Percentiles rank a stretch among this genome's conserved stretches.
Evolutionary conservation across 108 stramenopile species (phyloP).

Genomic region (Parmales sp.): DNA sequence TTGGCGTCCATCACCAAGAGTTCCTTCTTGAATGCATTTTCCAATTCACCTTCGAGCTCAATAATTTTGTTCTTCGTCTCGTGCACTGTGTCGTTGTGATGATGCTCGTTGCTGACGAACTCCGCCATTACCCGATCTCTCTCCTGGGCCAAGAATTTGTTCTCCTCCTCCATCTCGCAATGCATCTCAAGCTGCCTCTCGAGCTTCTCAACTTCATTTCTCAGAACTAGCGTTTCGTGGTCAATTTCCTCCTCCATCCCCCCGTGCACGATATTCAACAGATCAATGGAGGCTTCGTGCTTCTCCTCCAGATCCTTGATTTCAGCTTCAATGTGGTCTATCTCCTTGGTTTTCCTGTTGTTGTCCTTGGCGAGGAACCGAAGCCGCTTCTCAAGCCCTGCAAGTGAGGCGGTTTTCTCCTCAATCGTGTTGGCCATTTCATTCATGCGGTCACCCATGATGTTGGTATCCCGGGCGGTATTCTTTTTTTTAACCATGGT

Average conservation of each 20-base stretch:
- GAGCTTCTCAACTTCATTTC: background rate
- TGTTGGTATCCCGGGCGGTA: too few species aligned
- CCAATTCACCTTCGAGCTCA: background rate
- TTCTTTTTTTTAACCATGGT: too few species aligned
- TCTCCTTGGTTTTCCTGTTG: too few species aligned
- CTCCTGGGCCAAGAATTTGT: background rate
- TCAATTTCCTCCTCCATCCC: background rate
- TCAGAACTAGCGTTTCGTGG: background rate
- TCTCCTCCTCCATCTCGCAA: background rate
- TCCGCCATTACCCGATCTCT: background rate
- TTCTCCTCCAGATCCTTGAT: constrained; percentile 1
- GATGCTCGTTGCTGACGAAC: background rate
- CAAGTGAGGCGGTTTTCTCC: too few species aligned
- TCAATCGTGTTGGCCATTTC: too few species aligned
- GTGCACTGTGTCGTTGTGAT: background rate
- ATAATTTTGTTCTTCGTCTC: background rate
- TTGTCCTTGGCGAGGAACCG: too few species aligned
- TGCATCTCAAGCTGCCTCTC: background rate
- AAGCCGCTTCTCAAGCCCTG: too few species aligned
- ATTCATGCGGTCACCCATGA: too few species aligned
- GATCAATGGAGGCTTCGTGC: background rate
- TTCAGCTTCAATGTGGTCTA: too few species aligned
- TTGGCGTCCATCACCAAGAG: background rate
- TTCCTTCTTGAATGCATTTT: constrained; percentile 6
- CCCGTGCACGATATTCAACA: background rate